phyloP scores from a whole-genome alignment of 176 grass and related monocot species.

The Metroxylon sagu region DNA sequence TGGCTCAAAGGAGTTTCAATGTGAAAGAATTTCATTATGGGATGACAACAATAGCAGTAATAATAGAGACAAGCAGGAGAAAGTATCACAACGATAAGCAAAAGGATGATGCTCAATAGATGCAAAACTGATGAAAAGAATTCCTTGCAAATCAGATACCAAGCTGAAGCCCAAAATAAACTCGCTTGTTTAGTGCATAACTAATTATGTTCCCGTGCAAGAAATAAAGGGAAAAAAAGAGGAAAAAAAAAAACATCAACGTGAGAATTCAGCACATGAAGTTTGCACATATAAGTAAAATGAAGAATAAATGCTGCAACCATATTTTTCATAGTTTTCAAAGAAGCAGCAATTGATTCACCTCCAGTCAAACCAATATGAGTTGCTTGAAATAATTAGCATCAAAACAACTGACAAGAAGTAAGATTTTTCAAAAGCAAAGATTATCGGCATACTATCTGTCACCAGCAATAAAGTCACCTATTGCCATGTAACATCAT shows the following conservation, averaged over 20 bases:
- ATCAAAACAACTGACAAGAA: too few relatives aligned
- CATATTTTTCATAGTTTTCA: neutral
- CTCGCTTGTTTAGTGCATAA: slow-evolving; percentile 7
- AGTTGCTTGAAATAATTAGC: neutral
- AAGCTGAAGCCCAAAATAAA: neutral
- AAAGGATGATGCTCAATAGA: slow-evolving; percentile 4
- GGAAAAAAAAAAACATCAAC: neutral
- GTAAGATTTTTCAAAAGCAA: too few relatives aligned
- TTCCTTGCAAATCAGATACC: neutral
- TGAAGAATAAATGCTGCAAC: slow-evolving; percentile 4
- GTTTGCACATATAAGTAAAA: neutral
- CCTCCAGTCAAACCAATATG: neutral
- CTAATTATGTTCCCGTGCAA: slow-evolving; percentile 2
- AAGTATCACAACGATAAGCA: slow-evolving; percentile 3
- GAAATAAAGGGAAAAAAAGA: neutral
- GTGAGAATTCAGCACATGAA: neutral
- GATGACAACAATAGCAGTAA: slow-evolving; percentile 4
- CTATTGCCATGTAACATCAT: too few relatives aligned
- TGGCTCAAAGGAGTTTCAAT: slow-evolving; percentile 9
- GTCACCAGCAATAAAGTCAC: too few relatives aligned
- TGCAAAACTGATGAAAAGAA: slow-evolving; percentile 2
- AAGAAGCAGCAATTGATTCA: slow-evolving; percentile 5
- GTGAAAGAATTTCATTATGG: neutral
- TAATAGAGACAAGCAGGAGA: slow-evolving; percentile 7
- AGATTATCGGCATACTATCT: too few relatives aligned